Base-by-base conservation (phyloP, 306 rosid species). In the Prosopis cineraria region DNA sequence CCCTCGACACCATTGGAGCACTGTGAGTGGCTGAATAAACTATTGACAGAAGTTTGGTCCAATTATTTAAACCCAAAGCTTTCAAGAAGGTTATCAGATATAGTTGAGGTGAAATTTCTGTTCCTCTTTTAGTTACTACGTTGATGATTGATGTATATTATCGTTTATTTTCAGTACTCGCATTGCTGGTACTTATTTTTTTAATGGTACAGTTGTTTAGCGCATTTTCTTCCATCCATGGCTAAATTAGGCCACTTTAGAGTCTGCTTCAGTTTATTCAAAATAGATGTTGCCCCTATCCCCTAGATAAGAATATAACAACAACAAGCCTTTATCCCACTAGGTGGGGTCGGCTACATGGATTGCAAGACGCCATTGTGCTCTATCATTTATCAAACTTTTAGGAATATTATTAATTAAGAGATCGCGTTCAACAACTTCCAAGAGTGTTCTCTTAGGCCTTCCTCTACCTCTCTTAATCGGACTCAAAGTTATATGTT, bases 1-100 rank as follows among this genome's bases (percentile, higher is more conserved):
- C 93, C 93, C 34, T 81, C 84, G 40, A 93, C 99, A 31, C 93
- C 99, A 45, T 75, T 96, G 87, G 99, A 96, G 89, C 99, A 88
- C 52, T 93, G 97, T 71, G 97, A 96, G 80, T 96, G 99, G 99
- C 75, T 96, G 76, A 96, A 96, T 82, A 90, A 81, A 79, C 81
- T 96, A 80, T 72, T 96, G 85, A 85, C 79, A 31, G 97, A 96
- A 88, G 43, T 91, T 75, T 96, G 99, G 99, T 82, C 94, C 30
- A 84, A 80, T 81, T 83, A 74, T 68, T 80, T 91, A 59, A 81
- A 75, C 76, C 90, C 91, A 47, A 96, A 91, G 86, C 85, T 96
- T 39, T 93, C 99, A 6, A 62, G 5, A 59, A 96, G 87, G 75
- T 86, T 96, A 83, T 81, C 94, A 22, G 81, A 88, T 55, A 78